Evolutionary conservation across 176 grass and related monocot genomes (phyloP).

Genomic region (Pontederia crassipes): DNA sequence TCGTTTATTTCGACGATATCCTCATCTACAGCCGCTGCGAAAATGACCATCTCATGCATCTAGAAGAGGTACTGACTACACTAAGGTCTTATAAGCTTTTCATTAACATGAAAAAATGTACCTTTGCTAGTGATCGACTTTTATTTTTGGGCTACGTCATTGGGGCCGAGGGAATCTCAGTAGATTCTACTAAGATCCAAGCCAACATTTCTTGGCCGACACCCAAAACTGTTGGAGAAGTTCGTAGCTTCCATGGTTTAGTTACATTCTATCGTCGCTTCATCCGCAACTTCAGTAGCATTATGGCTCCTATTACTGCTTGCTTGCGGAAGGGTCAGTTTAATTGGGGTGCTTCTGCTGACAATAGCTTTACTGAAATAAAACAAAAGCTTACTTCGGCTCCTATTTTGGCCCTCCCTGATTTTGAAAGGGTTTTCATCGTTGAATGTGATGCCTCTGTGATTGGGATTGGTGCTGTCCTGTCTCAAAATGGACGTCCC

Average conservation of each 20-base stretch:
- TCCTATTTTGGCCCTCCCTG: background rate
- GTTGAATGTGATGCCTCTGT: background rate
- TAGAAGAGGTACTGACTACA: too few relatives aligned
- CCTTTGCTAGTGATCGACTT: too few relatives aligned
- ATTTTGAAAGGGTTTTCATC: background rate
- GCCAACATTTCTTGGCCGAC: too few relatives aligned
- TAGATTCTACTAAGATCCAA: too few relatives aligned
- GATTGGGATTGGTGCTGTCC: background rate
- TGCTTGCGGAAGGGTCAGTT: background rate
- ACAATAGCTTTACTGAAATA: background rate
- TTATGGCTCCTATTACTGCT: background rate
- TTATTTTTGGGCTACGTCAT: too few relatives aligned
- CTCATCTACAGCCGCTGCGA: too few relatives aligned
- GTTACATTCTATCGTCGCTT: background rate
- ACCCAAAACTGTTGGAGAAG: too few relatives aligned
- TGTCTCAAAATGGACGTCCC: background rate
- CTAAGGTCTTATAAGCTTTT: too few relatives aligned
- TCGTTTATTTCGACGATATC: too few relatives aligned
- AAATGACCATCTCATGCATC: too few relatives aligned
- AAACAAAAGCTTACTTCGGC: background rate
- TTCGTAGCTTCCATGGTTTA: background rate
- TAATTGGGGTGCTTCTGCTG: background rate
- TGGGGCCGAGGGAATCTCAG: too few relatives aligned
- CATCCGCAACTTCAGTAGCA: background rate
- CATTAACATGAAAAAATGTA: too few relatives aligned